Conservation (phyloP, 306 rosid genomes). For the Betula pendula region DNA sequence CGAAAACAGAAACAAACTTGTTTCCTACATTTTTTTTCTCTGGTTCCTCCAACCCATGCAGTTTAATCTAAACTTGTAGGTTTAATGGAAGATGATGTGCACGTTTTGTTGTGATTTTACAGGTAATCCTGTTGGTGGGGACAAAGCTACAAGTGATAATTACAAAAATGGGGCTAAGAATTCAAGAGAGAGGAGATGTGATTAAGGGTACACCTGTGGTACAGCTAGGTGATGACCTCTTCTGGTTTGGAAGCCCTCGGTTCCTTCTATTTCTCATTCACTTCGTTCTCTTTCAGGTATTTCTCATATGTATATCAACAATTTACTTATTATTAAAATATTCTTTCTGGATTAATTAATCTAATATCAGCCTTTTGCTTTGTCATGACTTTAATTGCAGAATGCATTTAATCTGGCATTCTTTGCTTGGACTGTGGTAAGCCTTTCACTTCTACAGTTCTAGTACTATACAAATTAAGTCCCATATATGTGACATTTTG, state of each 20-base stretch:
- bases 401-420: constrained; percentile 87
- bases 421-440: constrained; percentile 68
- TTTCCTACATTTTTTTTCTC: not conserved
- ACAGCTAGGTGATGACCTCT: constrained; percentile 68
- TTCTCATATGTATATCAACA: not conserved
- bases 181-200: constrained; percentile 67
- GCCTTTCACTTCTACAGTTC: too few relatives aligned
- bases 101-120: constrained; percentile 21
- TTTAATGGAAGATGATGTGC: not conserved
- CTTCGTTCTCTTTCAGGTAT: constrained; percentile 75
- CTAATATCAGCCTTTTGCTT: not conserved
- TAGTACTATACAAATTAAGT: too few relatives aligned
- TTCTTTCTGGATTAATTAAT: not conserved
- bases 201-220: constrained; percentile 76
- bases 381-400: constrained; percentile 37
- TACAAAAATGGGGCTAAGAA: constrained; percentile 65
- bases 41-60: too few relatives aligned
- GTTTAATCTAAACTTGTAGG: too few relatives aligned
- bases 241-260: constrained; percentile 73
- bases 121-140: constrained; percentile 78
- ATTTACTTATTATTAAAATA: not conserved
- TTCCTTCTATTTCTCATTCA: constrained; percentile 66
- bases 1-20: not conserved
- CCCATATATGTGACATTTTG: too few relatives aligned
- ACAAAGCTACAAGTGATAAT: constrained; percentile 71